Percentiles rank a stretch among this genome's conserved stretches.
Evolutionary conservation across 495 filamentous ascomycete genomes (phyloP).

Genomic region (Clavariopsis aquatica): DNA sequence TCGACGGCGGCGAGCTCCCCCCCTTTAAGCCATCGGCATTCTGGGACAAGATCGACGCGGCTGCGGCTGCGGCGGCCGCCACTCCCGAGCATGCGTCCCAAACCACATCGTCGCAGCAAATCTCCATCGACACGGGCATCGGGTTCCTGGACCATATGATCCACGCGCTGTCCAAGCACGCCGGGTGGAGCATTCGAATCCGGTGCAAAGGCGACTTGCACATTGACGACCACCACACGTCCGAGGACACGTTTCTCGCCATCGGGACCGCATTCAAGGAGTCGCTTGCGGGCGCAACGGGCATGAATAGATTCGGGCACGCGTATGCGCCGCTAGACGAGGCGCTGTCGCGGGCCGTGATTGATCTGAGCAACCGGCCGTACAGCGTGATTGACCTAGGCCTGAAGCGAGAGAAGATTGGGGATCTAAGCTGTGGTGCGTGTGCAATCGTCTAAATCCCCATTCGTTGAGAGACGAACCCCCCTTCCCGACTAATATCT

Average conservation of each 20-base stretch:
- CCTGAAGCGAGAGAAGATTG: constrained; percentile 85
- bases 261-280: constrained; percentile 80
- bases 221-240: constrained; percentile 98
- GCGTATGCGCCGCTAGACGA: constrained; percentile 94
- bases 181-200: constrained; percentile 84
- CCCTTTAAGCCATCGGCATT: constrained; percentile 32
- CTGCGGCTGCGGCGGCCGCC: constrained; percentile 46
- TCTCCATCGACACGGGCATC: constrained; percentile 88
- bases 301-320: constrained; percentile 84
- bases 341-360: constrained; percentile 87
- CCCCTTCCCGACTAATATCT: neutral
- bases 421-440: constrained; percentile 68
- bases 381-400: constrained; percentile 77
- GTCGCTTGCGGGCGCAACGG: constrained; percentile 72
- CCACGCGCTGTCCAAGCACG: constrained; percentile 92
- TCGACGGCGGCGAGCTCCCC: constrained; percentile 81
- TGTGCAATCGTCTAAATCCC: too few species aligned
- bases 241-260: constrained; percentile 92
- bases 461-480: too few species aligned
- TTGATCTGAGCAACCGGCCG: constrained; percentile 90
- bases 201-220: constrained; percentile 84
- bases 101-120: constrained; percentile 74
- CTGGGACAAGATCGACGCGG: constrained; percentile 55
- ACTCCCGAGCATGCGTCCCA: constrained; percentile 74
- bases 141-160: constrained; percentile 99